Conservation (phyloP, 2,329 filamentous ascomycete genomes). For the Mollisia scopiformis region DNA sequence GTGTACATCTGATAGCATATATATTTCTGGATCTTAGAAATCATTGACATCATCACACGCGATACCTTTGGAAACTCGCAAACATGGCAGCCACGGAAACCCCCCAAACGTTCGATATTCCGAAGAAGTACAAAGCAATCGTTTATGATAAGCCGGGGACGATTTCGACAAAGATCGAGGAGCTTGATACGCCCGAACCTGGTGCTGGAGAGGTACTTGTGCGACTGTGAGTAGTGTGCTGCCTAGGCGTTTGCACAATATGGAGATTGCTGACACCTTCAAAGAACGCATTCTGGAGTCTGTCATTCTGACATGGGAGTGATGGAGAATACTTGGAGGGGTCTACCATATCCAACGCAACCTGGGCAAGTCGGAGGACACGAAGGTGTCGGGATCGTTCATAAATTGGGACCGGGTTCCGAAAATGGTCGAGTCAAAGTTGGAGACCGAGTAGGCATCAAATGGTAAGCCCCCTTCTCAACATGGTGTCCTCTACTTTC, state of each 20-base stretch:
- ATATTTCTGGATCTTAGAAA: too few species aligned
- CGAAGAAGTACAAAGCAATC: conserved; percentile 63
- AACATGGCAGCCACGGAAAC: conserved; percentile 31
- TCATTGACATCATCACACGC: too few species aligned
- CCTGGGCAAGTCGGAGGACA: conserved; percentile 69
- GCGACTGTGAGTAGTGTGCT: conserved; percentile 50
- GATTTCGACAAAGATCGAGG: conserved; percentile 65
- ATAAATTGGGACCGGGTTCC: conserved; percentile 64
- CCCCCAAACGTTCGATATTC: conserved; percentile 42
- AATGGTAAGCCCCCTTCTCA: too few species aligned
- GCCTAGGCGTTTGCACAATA: not conserved
- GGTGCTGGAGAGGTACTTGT: conserved; percentile 64
- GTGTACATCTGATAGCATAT: not conserved
- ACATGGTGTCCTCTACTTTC: too few species aligned
- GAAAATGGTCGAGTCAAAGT: conserved; percentile 60
- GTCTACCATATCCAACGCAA: conserved; percentile 59
- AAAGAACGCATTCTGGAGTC: conserved; percentile 63
- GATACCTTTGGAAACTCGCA: conserved; percentile 8
- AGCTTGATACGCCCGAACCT: conserved; percentile 66
- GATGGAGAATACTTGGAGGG: conserved; percentile 48
- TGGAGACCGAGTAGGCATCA: conserved; percentile 72
- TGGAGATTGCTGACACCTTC: not conserved
- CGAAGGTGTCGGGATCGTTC: conserved; percentile 68
- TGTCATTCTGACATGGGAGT: conserved; percentile 66
- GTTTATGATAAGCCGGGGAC: conserved; percentile 68